Evolutionary conservation across 805 yeast species (phyloP).

Genomic region (Metschnikowia drakensbergensis): DNA sequence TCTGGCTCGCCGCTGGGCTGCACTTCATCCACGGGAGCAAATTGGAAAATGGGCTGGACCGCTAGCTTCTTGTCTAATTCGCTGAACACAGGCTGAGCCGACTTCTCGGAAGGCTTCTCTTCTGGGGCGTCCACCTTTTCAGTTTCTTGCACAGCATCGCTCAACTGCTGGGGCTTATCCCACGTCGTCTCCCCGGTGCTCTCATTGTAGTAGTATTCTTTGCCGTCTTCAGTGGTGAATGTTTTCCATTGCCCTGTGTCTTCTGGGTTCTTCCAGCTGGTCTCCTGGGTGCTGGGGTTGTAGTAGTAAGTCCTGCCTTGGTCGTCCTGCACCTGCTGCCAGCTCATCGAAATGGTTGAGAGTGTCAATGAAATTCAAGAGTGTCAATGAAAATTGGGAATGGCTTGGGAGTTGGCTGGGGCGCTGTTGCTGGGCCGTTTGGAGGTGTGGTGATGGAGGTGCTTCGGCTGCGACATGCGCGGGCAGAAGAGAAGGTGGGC

Average conservation of each 20-base stretch:
- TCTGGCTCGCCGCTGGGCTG: conserved; percentile 6
- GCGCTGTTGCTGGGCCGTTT: no score
- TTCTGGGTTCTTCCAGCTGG: conserved; percentile 80
- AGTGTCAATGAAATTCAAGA: no score
- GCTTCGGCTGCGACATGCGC: no score
- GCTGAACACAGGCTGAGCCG: background rate
- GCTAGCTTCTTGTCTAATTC: conserved; percentile 3
- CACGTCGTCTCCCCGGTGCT: conserved; percentile 68
- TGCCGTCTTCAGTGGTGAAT: conserved; percentile 51
- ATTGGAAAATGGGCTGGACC: background rate
- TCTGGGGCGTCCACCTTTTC: background rate
- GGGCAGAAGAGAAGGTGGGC: no score
- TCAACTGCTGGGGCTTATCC: conserved; percentile 64
- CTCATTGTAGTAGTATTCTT: conserved; percentile 64
- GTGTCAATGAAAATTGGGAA: no score
- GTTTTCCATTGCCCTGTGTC: conserved; percentile 34
- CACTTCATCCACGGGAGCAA: background rate
- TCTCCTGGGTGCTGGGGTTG: conserved; percentile 57
- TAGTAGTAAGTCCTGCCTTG: conserved; percentile 72
- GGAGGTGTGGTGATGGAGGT: no score
- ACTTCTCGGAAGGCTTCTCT: background rate
- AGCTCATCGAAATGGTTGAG: conserved; percentile 24
- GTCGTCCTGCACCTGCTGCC: conserved; percentile 65
- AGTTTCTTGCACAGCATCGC: conserved; percentile 4
- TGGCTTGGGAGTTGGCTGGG: no score